Evolutionary conservation across 1,139 yeast species (phyloP).

Genomic region (Sugiyamaella grinbergsii): DNA sequence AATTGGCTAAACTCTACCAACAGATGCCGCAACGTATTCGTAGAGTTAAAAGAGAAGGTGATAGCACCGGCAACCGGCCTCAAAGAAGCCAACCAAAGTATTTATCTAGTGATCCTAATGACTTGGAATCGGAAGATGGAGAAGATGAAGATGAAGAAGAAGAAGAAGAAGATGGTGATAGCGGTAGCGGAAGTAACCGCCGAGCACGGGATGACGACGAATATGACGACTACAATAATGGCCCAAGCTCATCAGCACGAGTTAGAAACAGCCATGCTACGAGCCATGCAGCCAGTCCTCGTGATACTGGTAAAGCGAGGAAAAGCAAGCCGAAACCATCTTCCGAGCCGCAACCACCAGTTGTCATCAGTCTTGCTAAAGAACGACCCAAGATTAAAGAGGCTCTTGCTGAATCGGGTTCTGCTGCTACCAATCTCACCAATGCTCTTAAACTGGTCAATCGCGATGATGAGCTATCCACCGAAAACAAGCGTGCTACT

Average conservation of each 20-base stretch:
- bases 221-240: conserved; percentile 15
- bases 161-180: conserved; percentile 7
- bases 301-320: neutral
- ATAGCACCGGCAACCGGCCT: conserved; percentile 34
- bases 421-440: conserved; percentile 69
- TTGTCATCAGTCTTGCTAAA: conserved; percentile 56
- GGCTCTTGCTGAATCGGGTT: conserved; percentile 73
- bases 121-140: conserved; percentile 27
- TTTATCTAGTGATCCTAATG: conserved; percentile 30
- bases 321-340: conserved; percentile 11
- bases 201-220: neutral
- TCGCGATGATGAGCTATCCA: conserved; percentile 54
- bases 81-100: conserved; percentile 29
- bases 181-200: conserved; percentile 1
- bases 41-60: conserved; percentile 38
- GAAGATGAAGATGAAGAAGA: conserved; percentile 35
- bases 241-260: conserved; percentile 15
- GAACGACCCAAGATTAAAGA: conserved; percentile 74
- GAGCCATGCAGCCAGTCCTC: neutral
- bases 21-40: conserved; percentile 43
- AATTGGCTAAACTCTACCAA: conserved; percentile 53
- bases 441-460: conserved; percentile 64
- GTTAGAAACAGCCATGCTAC: conserved; percentile 24
- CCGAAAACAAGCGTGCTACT: conserved; percentile 61
- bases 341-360: conserved; percentile 17